phyloP scores from a whole-genome alignment of 176 grass and related monocot genomes.

The Zizania latifolia region DNA sequence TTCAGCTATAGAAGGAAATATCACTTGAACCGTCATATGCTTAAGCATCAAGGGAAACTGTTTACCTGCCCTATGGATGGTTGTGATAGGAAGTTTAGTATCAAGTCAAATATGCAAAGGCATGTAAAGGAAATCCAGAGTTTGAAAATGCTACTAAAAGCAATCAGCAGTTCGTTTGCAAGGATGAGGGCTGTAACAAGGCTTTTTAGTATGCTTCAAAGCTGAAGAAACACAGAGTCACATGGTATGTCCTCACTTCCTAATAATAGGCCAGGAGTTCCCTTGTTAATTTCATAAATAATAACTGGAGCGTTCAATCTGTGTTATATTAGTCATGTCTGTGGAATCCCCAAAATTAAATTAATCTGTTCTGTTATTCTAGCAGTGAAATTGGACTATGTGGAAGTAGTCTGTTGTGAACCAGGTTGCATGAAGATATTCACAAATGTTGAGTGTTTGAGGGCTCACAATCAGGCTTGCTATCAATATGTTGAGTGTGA shows the following conservation, averaged over 20 bases:
- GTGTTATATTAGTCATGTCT: not conserved
- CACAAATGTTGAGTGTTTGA: constrained; percentile 49
- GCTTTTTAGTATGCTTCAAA: constrained; percentile 57
- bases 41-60: constrained; percentile 51
- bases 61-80: constrained; percentile 45
- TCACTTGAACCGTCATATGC: constrained; percentile 58
- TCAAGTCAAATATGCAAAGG: constrained; percentile 55
- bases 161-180: constrained; percentile 39
- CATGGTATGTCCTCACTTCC: constrained; percentile 43
- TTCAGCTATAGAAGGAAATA: constrained; percentile 61
- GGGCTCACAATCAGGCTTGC: constrained; percentile 42
- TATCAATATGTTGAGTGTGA: constrained; percentile 47
- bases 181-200: constrained; percentile 62
- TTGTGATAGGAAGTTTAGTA: constrained; percentile 46
- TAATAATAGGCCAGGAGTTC: too few relatives aligned
- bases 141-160: constrained; percentile 10
- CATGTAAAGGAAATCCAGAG: constrained; percentile 57
- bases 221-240: constrained; percentile 57
- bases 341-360: not conserved
- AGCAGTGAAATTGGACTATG: constrained; percentile 52
- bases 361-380: not conserved
- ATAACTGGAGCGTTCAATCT: not conserved
- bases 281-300: not conserved
- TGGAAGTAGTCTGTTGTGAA: constrained; percentile 60
- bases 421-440: constrained; percentile 63